A percentile compares a stretch with the other conserved stretches of the same genome.
Conservation (phyloP, 768 basidiomycete species). For the Xerocomus potaroensis region DNA sequence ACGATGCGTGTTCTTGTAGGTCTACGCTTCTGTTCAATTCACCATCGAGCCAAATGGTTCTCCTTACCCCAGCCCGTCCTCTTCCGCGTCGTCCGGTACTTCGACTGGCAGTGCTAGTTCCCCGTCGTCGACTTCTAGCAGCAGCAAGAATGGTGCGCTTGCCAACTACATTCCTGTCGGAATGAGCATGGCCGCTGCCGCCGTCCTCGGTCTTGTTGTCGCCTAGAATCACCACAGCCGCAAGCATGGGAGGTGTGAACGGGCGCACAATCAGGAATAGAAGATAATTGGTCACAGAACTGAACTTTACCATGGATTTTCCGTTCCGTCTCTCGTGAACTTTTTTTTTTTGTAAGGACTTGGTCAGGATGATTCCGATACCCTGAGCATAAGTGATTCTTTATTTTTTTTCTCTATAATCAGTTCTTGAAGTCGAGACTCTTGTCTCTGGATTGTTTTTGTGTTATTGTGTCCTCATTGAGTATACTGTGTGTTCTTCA, state of each 20-base stretch:
- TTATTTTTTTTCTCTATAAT: too few species aligned
- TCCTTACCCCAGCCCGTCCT: constrained; percentile 42
- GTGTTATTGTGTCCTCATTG: too few species aligned
- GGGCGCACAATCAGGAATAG: not conserved
- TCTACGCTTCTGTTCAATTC: constrained; percentile 58
- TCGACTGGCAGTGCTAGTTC: constrained; percentile 17
- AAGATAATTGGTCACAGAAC: too few species aligned
- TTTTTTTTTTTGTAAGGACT: too few species aligned
- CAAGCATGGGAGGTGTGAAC: not conserved
- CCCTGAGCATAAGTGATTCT: too few species aligned
- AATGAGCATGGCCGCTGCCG: constrained; percentile 28
- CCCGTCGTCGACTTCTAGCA: constrained; percentile 14
- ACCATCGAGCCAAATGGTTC: constrained; percentile 57
- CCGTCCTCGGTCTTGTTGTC: constrained; percentile 25
- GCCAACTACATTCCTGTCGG: constrained; percentile 25
- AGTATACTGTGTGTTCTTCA: too few species aligned
- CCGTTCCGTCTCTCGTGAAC: too few species aligned
- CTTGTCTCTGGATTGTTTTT: too few species aligned
- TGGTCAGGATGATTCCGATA: too few species aligned
- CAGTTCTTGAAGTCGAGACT: too few species aligned
- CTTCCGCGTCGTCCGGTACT: constrained; percentile 23
- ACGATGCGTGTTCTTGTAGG: constrained; percentile 36
- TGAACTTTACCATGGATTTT: too few species aligned
- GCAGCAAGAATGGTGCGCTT: constrained; percentile 9
- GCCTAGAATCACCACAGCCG: constrained; percentile 17